Base-by-base conservation (phyloP, 2,329 filamentous ascomycete species). In the Leptosphaerulina australis region DNA sequence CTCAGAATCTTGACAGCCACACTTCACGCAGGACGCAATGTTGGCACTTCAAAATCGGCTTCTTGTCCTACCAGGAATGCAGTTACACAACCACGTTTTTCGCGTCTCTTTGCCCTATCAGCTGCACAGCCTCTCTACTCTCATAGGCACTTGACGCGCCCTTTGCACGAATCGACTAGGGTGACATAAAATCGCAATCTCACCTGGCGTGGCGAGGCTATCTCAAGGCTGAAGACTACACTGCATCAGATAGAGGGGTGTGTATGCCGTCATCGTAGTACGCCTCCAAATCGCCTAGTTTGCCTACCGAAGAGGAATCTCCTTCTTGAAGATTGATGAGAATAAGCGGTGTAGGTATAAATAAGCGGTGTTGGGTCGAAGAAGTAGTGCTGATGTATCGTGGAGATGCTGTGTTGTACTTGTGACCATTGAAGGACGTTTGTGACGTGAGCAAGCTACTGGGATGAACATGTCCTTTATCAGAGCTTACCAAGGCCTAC, bases 271-370 rank as follows among this genome's bases (percentile, higher is more conserved):
- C 8, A 8, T 21, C 12, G n/a, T 33, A 21, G 44, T 29, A 28
- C 25, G 35, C 36, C 17, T 18, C 30, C 15, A 33, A 17, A 3
- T 31, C 18, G 44, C 44, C 44, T 34, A 15, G 15, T 49, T 49
- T 50, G 46, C 46, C 46, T 50, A 5, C 21, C 41, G 18, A 33
- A 24, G 10, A 9, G 6, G 14, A 22, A n/a, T n/a, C 25, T 20
- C 6, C 14, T 6, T 21, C 17, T 10, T 14, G 11, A n/a, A 26
- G 8, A 18, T 18, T 11, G 9, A 17, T 15, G 30, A 9, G 15
- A 33, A 17, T 14, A 14, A 33, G 30, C 30, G 6, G 30, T 33
- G 30, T 33, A 14, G 17, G 28, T 8, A 15, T 8, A 5, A 33
- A 17, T 10, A 17, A 17, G 30, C 11, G 9, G 12, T 11, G 30